Evolutionary conservation across 805 yeast genomes (phyloP).

Genomic region (Wickerhamiella kazuoi): DNA sequence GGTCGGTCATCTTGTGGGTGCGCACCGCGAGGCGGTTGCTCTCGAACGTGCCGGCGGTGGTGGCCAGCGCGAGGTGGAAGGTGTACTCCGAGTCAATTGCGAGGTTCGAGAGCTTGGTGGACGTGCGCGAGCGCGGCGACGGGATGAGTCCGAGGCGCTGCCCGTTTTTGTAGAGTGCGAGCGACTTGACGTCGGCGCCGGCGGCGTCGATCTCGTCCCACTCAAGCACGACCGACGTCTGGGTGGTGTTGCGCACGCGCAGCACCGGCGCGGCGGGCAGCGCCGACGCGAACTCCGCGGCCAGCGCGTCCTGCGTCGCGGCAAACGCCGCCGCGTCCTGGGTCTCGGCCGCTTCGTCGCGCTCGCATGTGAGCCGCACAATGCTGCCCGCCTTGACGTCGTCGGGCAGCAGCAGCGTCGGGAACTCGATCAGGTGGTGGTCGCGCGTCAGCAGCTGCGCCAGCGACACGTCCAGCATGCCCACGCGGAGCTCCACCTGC

Average conservation of each 20-base stretch:
- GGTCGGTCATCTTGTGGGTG: conserved; percentile 92
- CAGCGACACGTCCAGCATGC: conserved; percentile 86
- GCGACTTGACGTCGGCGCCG: conserved; percentile 57
- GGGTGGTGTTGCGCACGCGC: conserved; percentile 62
- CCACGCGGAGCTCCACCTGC: conserved; percentile 85
- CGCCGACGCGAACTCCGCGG: conserved; percentile 50
- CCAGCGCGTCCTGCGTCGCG: conserved; percentile 52
- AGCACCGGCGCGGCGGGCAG: conserved; percentile 59
- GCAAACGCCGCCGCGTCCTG: conserved; percentile 43
- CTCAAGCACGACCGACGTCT: conserved; percentile 83
- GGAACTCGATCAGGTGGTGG: conserved; percentile 90
- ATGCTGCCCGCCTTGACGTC: conserved; percentile 87
- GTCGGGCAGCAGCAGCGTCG: conserved; percentile 81
- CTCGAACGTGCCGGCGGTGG: conserved; percentile 73
- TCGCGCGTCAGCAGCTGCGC: conserved; percentile 79
- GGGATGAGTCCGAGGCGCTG: conserved; percentile 65
- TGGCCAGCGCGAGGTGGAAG: conserved; percentile 63
- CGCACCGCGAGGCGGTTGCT: conserved; percentile 52
- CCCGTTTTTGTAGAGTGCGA: conserved; percentile 57
- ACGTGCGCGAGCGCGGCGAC: conserved; percentile 55
- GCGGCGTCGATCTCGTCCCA: conserved; percentile 85
- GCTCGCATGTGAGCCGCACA: conserved; percentile 67
- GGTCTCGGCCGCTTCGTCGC: conserved; percentile 49
- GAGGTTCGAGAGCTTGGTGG: conserved; percentile 79
- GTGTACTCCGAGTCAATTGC: conserved; percentile 69